A percentile compares a stretch with the other conserved stretches of the same genome.
Conservation (phyloP, 2,329 filamentous ascomycete genomes). For the Aspergillus piperis region DNA sequence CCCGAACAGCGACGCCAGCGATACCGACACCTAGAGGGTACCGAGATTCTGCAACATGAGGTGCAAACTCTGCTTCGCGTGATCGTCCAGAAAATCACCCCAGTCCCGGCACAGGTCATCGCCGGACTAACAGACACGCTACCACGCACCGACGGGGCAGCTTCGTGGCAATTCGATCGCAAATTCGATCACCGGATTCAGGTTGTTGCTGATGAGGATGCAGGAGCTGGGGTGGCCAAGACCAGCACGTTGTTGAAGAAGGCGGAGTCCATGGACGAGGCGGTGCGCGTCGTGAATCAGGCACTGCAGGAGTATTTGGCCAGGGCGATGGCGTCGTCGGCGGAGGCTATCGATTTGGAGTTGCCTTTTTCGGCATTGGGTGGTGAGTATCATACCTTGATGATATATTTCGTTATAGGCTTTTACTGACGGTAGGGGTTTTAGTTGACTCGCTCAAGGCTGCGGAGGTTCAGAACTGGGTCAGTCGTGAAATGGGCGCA, state of each 20-base stretch:
- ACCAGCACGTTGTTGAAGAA: not conserved
- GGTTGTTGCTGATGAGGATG: not conserved
- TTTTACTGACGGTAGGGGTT: not conserved
- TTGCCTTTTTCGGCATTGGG: slow-evolving; percentile 25
- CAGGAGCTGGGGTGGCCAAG: not conserved
- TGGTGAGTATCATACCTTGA: not conserved
- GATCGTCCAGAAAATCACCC: slow-evolving; percentile 20
- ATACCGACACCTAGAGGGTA: slow-evolving; percentile 25
- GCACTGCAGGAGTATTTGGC: slow-evolving; percentile 24
- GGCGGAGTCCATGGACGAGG: not conserved
- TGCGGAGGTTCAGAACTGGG: slow-evolving; percentile 26
- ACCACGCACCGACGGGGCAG: slow-evolving; percentile 17
- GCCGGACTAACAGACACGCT: slow-evolving; percentile 23
- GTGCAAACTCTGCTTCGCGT: slow-evolving; percentile 21
- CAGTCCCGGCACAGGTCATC: slow-evolving; percentile 21
- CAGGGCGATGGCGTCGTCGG: slow-evolving; percentile 23
- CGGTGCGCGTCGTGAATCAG: not conserved
- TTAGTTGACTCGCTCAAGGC: slow-evolving; percentile 26
- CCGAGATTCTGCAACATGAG: slow-evolving; percentile 22
- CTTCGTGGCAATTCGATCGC: slow-evolving; percentile 23
- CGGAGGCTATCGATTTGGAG: slow-evolving; percentile 24
- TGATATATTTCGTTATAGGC: too few species aligned
- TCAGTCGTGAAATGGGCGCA: slow-evolving; percentile 22
- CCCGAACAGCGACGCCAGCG: slow-evolving; percentile 20
- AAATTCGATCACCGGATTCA: slow-evolving; percentile 25